Base-by-base conservation (phyloP, 257 asterid species). In the Jacaranda mimosifolia region DNA sequence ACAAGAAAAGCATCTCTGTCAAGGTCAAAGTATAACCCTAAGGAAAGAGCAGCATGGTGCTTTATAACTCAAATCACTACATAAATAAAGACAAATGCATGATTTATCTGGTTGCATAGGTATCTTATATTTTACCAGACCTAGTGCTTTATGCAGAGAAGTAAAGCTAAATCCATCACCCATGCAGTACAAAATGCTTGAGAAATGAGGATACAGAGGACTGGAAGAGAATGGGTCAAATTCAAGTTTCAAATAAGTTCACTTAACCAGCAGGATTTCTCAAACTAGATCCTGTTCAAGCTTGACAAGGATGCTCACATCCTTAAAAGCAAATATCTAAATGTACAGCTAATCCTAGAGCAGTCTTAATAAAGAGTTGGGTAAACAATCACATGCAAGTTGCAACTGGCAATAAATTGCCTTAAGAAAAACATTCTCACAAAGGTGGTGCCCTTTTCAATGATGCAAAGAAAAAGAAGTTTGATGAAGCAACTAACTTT, bases 401-500 rank as follows among this genome's bases (percentile, higher is more conserved):
- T 15, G 60, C 9, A 72, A 67, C 49, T 6, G 19, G 49, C 11
- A 18, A 73, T 58, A n/a, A 56, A 19, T 42, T 46, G 40, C 56
- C 17, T 32, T 55, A 43, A 68, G 45, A 69, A 18, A 15, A 21
- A 55, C 11, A 59, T 59, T 60, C 58, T 58, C 73, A 55, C 4
- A 68, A 69, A 63, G 53, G 70, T 71, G 83, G 83, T 36, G 81
- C 79, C 76, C 32, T 55, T 55, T 51, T 14, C 57, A 59, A 66
- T 59, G 62, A 57, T 40, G 18, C 46, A 7, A n/a, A 42, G 38
- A 26, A 48, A 26, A n/a, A 39, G 38, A 15, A 55, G 53, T 62
- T 66, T 39, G 72, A 40, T 46, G 42, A 66, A 43, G 21, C 73
- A 48, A 70, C 78, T 35, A 26, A 26, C 42, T 12, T 72, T 55